phyloP scores from a whole-genome alignment of 805 yeast genomes.

The Ogataea minuta region DNA sequence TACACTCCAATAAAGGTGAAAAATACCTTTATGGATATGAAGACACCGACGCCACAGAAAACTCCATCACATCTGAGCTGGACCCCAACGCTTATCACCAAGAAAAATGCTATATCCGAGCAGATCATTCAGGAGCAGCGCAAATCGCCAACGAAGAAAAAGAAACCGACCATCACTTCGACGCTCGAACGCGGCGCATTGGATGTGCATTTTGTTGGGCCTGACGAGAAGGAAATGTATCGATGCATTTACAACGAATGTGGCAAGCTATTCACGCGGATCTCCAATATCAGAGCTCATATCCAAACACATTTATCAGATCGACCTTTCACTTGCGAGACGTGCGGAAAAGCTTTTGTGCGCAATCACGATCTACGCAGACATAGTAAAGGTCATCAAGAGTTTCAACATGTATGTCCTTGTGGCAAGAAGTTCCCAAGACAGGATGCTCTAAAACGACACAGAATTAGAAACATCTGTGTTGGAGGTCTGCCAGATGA shows the following conservation, averaged over 20 bases:
- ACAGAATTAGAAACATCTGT: constrained; percentile 76
- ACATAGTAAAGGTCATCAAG: constrained; percentile 84
- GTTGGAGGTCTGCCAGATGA: constrained; percentile 58
- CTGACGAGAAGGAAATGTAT: constrained; percentile 67
- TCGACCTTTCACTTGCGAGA: constrained; percentile 80
- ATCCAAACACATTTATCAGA: constrained; percentile 96
- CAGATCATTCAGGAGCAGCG: constrained; percentile 37
- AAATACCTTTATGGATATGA: constrained; percentile 21
- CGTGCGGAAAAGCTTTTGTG: constrained; percentile 84
- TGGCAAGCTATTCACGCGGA: constrained; percentile 77
- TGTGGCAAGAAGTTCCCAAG: constrained; percentile 95
- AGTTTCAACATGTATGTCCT: constrained; percentile 68
- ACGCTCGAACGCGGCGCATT: constrained; percentile 86
- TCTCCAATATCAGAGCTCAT: constrained; percentile 92
- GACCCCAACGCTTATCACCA: constrained; percentile 36
- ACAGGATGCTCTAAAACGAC: constrained; percentile 84
- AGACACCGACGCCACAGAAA: constrained; percentile 32
- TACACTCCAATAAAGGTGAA: constrained; percentile 31
- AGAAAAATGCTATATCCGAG: constrained; percentile 30
- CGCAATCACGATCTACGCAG: constrained; percentile 93
- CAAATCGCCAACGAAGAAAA: constrained; percentile 46
- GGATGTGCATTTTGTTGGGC: constrained; percentile 79
- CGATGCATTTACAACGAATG: constrained; percentile 76
- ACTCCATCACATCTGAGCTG: constrained; percentile 31
- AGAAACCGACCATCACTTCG: constrained; percentile 53